Conservation (phyloP, 768 basidiomycete species). For the Lyophyllum decastes region DNA sequence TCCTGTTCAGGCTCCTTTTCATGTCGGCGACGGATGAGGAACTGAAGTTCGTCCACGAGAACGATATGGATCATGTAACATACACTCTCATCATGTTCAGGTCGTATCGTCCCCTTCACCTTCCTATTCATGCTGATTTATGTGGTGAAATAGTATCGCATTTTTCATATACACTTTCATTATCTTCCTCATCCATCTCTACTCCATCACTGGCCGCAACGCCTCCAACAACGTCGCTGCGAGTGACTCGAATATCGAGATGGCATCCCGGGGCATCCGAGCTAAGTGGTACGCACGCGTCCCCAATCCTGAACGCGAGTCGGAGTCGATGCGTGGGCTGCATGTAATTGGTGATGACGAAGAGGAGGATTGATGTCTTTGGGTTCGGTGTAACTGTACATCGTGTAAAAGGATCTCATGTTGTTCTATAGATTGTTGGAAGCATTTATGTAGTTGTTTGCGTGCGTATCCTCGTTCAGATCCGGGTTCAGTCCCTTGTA, state of each 20-base stretch:
- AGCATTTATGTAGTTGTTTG: no score
- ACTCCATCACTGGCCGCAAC: constrained; percentile 62
- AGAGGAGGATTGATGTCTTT: constrained; percentile 22
- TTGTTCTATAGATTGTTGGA: neutral
- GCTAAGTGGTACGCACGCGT: constrained; percentile 71
- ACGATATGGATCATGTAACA: constrained; percentile 89
- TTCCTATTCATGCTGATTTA: neutral
- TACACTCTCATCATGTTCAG: constrained; percentile 86
- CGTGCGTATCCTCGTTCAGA: no score
- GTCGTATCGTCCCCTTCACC: constrained; percentile 35
- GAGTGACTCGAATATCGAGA: constrained; percentile 13
- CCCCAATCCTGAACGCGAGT: constrained; percentile 35
- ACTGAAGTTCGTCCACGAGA: constrained; percentile 63
- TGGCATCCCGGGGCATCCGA: constrained; percentile 18
- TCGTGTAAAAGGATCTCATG: neutral
- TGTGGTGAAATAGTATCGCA: constrained; percentile 48
- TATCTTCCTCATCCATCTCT: constrained; percentile 70
- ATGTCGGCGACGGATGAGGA: constrained; percentile 96
- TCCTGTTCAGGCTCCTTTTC: constrained; percentile 65
- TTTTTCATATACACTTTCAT: constrained; percentile 80
- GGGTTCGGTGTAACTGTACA: neutral
- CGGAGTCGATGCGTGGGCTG: constrained; percentile 6
- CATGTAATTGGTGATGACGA: constrained; percentile 36
- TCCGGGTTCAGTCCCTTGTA: no score
- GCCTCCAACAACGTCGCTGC: constrained; percentile 25